Conservation (phyloP, 805 yeast genomes). For the Cyberlindnera maritima region DNA sequence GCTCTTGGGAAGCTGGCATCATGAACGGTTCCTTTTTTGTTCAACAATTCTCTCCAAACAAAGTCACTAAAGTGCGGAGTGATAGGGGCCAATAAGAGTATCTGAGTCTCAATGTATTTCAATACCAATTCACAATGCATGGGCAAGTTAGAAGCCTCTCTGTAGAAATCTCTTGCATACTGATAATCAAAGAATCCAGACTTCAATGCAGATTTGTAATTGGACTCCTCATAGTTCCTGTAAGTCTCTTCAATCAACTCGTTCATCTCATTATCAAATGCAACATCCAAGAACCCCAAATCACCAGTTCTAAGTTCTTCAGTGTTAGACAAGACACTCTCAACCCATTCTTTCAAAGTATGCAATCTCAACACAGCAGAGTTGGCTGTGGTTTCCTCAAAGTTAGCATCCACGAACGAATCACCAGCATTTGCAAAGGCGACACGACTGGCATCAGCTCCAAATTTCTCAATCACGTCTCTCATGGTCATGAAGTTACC, state of each 20-base stretch:
- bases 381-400: slow-evolving; percentile 94
- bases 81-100: slow-evolving; percentile 79
- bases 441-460: slow-evolving; percentile 96
- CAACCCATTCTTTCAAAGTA: slow-evolving; percentile 94
- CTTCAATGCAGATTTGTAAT: slow-evolving; percentile 87
- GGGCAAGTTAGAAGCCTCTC: slow-evolving; percentile 68
- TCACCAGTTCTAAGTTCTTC: slow-evolving; percentile 54
- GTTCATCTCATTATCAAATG: slow-evolving; percentile 94
- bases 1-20: slow-evolving; percentile 77
- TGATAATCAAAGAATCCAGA: slow-evolving; percentile 92
- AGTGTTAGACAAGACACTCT: slow-evolving; percentile 55
- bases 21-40: slow-evolving; percentile 64
- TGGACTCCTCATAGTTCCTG: slow-evolving; percentile 65
- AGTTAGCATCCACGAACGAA: slow-evolving; percentile 94
- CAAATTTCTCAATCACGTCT: slow-evolving; percentile 81
- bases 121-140: slow-evolving; percentile 62
- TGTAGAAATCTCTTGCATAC: slow-evolving; percentile 91
- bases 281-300: slow-evolving; percentile 69
- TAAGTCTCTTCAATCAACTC: slow-evolving; percentile 69
- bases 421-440: slow-evolving; percentile 99
- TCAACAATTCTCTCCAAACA: slow-evolving; percentile 78
- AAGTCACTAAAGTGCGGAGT: slow-evolving; percentile 96
- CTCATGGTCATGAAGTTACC: slow-evolving; percentile 94
- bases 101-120: slow-evolving; percentile 72
- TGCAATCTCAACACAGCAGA: slow-evolving; percentile 93